Evolutionary conservation across 2,329 filamentous ascomycete species (phyloP).

Genomic region (Penicillium expansum): DNA sequence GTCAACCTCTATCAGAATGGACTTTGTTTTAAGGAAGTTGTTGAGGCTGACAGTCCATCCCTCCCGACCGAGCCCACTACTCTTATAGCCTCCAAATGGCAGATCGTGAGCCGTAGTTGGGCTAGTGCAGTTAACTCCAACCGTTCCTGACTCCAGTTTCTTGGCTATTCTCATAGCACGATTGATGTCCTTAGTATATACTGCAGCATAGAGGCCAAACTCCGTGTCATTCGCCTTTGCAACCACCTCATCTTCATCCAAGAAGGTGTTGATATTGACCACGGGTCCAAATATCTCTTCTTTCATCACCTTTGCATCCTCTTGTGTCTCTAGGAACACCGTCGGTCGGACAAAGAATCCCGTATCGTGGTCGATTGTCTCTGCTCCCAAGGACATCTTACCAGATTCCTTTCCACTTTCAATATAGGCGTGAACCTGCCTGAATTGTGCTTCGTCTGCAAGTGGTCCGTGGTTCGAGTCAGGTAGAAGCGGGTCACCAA

Average conservation of each 20-base stretch:
- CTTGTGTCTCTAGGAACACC: constrained; percentile 72
- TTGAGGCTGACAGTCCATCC: constrained; percentile 12
- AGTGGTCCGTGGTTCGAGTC: constrained; percentile 79
- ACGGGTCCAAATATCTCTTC: constrained; percentile 83
- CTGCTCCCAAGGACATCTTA: constrained; percentile 62
- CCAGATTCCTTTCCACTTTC: constrained; percentile 64
- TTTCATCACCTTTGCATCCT: constrained; percentile 67
- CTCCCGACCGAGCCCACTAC: constrained; percentile 16
- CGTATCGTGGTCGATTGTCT: constrained; percentile 58
- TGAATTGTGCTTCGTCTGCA: constrained; percentile 77
- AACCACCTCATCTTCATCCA: constrained; percentile 68
- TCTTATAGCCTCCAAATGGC: constrained; percentile 37
- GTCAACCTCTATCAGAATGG: constrained; percentile 11
- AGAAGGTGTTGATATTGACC: constrained; percentile 70
- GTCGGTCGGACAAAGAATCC: constrained; percentile 89
- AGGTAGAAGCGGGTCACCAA: background rate
- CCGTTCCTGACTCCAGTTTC: constrained; percentile 62
- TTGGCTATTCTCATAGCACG: constrained; percentile 73
- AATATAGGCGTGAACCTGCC: constrained; percentile 71
- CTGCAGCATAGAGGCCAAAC: no score
- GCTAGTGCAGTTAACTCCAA: constrained; percentile 62
- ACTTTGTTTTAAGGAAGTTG: constrained; percentile 17
- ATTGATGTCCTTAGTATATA: constrained; percentile 51
- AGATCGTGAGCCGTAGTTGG: constrained; percentile 58
- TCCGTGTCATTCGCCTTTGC: constrained; percentile 61